Conservation (phyloP, 768 basidiomycete genomes). For the Trametes punicea region DNA sequence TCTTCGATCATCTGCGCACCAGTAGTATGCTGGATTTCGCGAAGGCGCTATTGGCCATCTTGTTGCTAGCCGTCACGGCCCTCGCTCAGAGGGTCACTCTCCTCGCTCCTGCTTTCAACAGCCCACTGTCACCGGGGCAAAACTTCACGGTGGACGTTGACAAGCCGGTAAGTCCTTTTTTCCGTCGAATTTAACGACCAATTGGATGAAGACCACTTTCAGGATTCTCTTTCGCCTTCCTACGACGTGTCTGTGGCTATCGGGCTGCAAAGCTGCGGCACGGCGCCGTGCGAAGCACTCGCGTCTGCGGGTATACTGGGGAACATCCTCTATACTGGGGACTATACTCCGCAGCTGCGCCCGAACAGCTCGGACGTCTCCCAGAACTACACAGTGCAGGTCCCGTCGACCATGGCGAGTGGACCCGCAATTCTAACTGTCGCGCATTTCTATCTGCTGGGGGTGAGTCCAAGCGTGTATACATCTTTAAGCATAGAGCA, state of each 20-base stretch:
- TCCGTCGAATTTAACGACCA: no score
- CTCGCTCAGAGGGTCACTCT: conserved; percentile 5
- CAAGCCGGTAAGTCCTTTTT: conserved; percentile 7
- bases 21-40: neutral
- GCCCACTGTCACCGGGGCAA: neutral
- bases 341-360: neutral
- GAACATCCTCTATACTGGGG: neutral
- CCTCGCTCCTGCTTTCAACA: neutral
- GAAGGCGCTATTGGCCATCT: neutral
- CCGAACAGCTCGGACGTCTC: conserved; percentile 3
- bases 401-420: conserved; percentile 16
- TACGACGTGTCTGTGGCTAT: conserved; percentile 6
- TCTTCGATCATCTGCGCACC: neutral
- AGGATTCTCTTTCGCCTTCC: conserved; percentile 7
- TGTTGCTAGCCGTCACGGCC: neutral
- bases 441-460: conserved; percentile 22
- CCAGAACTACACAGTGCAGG: conserved; percentile 28
- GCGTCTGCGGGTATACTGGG: neutral
- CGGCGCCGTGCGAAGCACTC: neutral
- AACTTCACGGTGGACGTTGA: conserved; percentile 6
- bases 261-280: conserved; percentile 1
- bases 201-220: no score
- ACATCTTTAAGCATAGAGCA: no score
- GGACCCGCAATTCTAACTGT: conserved; percentile 15
- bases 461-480: conserved; percentile 15